Percentiles rank a stretch among this genome's conserved stretches.
These are phyloP conservation scores for Daldinia caldariorum DNA, from an alignment of 495 filamentous ascomycete genomes.

Conservation along the genomic window DNA sequence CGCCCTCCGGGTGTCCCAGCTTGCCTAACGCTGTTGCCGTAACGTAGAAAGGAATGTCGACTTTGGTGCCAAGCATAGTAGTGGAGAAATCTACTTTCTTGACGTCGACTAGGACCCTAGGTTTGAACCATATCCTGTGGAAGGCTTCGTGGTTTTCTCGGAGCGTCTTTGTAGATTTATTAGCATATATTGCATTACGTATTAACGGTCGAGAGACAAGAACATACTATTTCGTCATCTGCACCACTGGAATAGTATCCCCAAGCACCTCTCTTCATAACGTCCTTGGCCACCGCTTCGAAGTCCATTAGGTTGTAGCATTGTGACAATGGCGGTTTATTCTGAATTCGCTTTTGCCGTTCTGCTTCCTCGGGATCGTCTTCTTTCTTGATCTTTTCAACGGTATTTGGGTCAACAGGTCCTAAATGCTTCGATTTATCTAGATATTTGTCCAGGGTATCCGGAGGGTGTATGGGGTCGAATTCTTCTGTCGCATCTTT, in stretches of 20 bases:
- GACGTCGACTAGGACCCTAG: conserved; percentile 84
- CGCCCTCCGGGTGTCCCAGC: conserved; percentile 87
- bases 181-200: not conserved
- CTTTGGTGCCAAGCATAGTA: conserved; percentile 89
- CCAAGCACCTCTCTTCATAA: conserved; percentile 97
- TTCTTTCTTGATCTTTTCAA: conserved; percentile 73
- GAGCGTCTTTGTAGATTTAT: conserved; percentile 74
- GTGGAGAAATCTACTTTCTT: conserved; percentile 85
- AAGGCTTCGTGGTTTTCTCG: conserved; percentile 96
- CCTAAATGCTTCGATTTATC: conserved; percentile 90
- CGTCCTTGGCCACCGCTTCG: conserved; percentile 83
- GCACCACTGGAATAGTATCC: conserved; percentile 96
- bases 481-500: conserved; percentile 88
- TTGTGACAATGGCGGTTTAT: conserved; percentile 84
- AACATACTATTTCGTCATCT: conserved; percentile 92
- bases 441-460: conserved; percentile 83
- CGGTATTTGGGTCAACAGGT: conserved; percentile 87
- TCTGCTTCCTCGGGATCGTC: conserved; percentile 80
- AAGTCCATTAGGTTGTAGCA: conserved; percentile 98
- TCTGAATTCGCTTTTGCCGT: conserved; percentile 75
- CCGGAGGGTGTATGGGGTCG: conserved; percentile 81
- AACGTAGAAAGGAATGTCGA: conserved; percentile 87
- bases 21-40: conserved; percentile 94
- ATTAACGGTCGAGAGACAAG: not conserved
- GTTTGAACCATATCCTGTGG: conserved; percentile 98